Percentiles rank a stretch among this genome's conserved stretches.
These are phyloP conservation scores for Chaetomium globosum DNA, from an alignment of 2,329 filamentous ascomycete genomes.

Conservation along the genomic window DNA sequence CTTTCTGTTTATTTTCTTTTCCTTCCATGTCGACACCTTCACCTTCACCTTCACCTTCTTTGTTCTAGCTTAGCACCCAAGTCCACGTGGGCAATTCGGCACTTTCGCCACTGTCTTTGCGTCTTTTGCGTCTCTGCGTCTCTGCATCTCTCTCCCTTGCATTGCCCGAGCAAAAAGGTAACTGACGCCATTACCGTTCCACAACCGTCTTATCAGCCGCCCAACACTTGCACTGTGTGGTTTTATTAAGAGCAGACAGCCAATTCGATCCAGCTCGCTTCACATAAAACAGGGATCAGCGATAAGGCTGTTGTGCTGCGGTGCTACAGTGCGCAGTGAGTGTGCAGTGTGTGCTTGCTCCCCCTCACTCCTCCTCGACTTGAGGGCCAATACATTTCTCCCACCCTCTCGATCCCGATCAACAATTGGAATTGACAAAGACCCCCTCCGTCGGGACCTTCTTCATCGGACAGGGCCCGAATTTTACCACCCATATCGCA, in stretches of 20 bases:
- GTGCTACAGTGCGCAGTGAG: neutral
- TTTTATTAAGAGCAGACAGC: constrained; percentile 20
- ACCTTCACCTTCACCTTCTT: neutral
- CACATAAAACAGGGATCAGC: constrained; percentile 34
- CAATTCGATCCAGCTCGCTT: constrained; percentile 16
- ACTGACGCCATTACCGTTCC: constrained; percentile 33
- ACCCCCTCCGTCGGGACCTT: neutral
- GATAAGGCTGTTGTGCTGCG: constrained; percentile 35
- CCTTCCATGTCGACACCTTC: neutral
- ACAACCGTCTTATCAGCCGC: constrained; percentile 36
- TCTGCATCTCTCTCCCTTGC: neutral
- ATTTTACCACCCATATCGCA: neutral
- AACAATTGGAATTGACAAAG: constrained; percentile 1
- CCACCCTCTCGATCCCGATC: constrained; percentile 2
- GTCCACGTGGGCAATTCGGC: neutral
- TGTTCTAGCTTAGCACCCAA: neutral
- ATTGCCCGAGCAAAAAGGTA: neutral
- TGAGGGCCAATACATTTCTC: constrained; percentile 6
- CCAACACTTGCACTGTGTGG: constrained; percentile 19
- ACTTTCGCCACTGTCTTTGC: neutral
- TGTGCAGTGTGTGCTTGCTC: neutral
- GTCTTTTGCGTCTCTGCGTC: neutral
- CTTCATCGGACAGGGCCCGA: constrained; percentile 21
- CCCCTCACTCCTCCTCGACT: constrained; percentile 22
- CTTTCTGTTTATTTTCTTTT: neutral